A percentile compares a stretch with the other conserved stretches of the same genome.
Evolutionary conservation across 345 rosid genomes (phyloP).

Genomic region (Iberis pinnata): DNA sequence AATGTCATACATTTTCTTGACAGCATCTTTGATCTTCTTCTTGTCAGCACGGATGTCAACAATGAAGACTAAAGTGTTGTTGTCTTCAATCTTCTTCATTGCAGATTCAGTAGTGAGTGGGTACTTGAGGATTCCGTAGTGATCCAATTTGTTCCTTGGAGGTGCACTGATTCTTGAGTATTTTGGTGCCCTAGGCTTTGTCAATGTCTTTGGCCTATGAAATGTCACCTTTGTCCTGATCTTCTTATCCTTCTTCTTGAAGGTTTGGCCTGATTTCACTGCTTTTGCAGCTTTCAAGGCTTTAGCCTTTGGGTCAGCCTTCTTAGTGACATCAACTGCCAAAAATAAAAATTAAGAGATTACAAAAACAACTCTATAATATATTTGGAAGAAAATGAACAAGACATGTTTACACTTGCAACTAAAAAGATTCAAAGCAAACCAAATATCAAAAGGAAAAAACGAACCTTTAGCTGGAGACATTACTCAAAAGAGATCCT

Average conservation of each 20-base stretch:
- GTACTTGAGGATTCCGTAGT: constrained; percentile 46
- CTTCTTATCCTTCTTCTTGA: constrained; percentile 39
- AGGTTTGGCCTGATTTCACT: constrained; percentile 48
- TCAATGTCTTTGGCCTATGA: constrained; percentile 37
- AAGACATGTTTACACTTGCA: too few species aligned
- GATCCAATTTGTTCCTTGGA: constrained; percentile 33
- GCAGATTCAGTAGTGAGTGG: constrained; percentile 65
- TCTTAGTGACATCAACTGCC: constrained; percentile 35
- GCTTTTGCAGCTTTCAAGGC: constrained; percentile 57
- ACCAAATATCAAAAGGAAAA: too few species aligned
- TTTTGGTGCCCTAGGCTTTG: constrained; percentile 21
- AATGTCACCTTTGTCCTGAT: too few species aligned
- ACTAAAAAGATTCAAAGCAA: too few species aligned
- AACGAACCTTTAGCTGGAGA: constrained; percentile 32
- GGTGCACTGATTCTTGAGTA: constrained; percentile 26
- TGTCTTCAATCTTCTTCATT: constrained; percentile 63
- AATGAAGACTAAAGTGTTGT: constrained; percentile 50
- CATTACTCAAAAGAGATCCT: constrained; percentile 24
- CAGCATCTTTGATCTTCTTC: constrained; percentile 60
- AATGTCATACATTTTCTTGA: constrained; percentile 58
- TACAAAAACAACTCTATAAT: too few species aligned
- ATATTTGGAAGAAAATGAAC: too few species aligned
- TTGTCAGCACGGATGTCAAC: too few species aligned
- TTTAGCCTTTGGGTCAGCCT: constrained; percentile 48
- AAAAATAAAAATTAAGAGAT: neutral